Percentiles rank a stretch among this genome's conserved stretches.
These are phyloP conservation scores for Petunia hybrid DNA, from an alignment of 305 asterid genomes.

Conservation along the genomic window DNA sequence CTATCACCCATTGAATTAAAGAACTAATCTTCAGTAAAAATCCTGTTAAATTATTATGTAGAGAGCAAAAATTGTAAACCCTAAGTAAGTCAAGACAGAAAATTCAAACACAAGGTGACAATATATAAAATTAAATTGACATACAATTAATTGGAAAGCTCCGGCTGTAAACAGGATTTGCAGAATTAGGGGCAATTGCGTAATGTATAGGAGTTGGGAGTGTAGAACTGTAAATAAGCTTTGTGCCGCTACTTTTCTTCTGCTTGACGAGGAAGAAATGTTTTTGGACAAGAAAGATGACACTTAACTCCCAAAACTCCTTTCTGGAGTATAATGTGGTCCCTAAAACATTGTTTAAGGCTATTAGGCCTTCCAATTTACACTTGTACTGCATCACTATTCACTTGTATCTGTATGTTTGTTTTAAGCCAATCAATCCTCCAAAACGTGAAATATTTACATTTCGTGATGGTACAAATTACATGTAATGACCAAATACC, in stretches of 20 bases:
- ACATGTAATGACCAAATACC: too few relatives aligned
- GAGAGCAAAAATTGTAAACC: neutral
- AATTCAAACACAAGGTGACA: neutral
- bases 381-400: too few relatives aligned
- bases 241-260: neutral
- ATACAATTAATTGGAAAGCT: neutral
- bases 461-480: too few relatives aligned
- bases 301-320: neutral
- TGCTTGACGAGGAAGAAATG: conserved; percentile 24
- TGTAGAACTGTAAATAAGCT: neutral
- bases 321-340: neutral
- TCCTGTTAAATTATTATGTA: neutral
- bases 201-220: neutral
- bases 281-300: conserved; percentile 4
- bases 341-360: conserved; percentile 3
- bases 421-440: too few relatives aligned
- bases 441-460: too few relatives aligned
- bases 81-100: neutral
- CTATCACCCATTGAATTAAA: conserved; percentile 79
- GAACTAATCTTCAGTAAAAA: neutral
- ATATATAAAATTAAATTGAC: neutral
- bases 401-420: too few relatives aligned
- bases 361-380: neutral
- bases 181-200: neutral
- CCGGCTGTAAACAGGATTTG: neutral